Conservation (phyloP, 345 rosid genomes). For the Reutealis trisperma region DNA sequence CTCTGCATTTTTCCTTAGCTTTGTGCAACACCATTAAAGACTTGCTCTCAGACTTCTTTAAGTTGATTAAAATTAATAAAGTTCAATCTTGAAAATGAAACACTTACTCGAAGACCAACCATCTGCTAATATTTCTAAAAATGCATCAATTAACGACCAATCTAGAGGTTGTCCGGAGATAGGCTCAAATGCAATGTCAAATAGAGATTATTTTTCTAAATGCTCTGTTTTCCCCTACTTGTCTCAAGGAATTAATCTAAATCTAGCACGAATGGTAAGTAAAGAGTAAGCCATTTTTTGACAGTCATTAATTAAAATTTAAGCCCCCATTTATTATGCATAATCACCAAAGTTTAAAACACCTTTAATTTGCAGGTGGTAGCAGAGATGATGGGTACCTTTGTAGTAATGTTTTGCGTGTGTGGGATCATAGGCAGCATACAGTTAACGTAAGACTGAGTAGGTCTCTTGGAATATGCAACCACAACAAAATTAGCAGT, state of each 20-base stretch:
- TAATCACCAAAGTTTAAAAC: not conserved
- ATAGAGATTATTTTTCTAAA: conserved; percentile 24
- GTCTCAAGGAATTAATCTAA: conserved; percentile 40
- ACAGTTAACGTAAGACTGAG: conserved; percentile 49
- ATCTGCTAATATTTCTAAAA: conserved; percentile 29
- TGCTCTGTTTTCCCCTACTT: conserved; percentile 56
- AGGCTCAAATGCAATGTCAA: conserved; percentile 33
- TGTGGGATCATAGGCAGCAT: conserved; percentile 71
- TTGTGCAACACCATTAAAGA: not conserved
- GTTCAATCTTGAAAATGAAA: conserved; percentile 29
- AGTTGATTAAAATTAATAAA: no score
- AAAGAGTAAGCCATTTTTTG: not conserved
- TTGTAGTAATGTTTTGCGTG: conserved; percentile 66
- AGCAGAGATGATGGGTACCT: conserved; percentile 77
- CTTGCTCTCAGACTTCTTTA: no score
- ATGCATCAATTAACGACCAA: conserved; percentile 25
- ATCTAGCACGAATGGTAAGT: conserved; percentile 59
- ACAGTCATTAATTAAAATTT: no score
- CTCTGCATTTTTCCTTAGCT: conserved; percentile 11
- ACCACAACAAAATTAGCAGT: conserved; percentile 67
- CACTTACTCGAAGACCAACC: conserved; percentile 26
- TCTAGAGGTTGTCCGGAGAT: conserved; percentile 50
- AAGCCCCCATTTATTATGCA: not conserved
- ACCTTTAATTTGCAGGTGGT: conserved; percentile 44
- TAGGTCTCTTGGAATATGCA: conserved; percentile 72